These are phyloP conservation scores for Ormosia emarginata DNA, from an alignment of 306 rosid genomes.

Conservation along the genomic window DNA sequence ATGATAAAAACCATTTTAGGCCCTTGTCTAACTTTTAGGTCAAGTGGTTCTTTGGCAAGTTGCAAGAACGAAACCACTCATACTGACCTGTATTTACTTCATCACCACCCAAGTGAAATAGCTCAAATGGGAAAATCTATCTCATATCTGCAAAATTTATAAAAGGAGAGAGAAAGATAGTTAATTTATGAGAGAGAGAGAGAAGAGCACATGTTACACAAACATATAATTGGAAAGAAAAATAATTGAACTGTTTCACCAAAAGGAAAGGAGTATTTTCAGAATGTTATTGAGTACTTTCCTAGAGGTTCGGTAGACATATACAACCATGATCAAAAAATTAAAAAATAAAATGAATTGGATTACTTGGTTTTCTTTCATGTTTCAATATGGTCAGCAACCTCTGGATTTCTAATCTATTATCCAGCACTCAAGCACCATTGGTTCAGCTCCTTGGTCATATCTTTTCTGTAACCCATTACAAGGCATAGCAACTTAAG, in stretches of 20 bases:
- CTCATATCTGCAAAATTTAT: conserved; percentile 20
- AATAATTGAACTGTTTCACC: neutral
- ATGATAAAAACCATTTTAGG: too few relatives aligned
- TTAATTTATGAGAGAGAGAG: neutral
- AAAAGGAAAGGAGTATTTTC: neutral
- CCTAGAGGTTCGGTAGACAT: neutral
- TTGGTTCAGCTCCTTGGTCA: neutral
- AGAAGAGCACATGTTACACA: neutral
- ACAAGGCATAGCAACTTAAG: neutral
- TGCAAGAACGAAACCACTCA: too few relatives aligned
- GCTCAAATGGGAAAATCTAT: too few relatives aligned
- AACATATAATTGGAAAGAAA: neutral
- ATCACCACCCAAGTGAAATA: too few relatives aligned
- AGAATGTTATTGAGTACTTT: neutral
- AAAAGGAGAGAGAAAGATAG: conserved; percentile 7
- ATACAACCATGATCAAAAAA: neutral
- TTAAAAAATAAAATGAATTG: neutral
- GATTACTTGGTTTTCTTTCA: neutral
- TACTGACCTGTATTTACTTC: too few relatives aligned
- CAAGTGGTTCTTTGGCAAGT: too few relatives aligned
- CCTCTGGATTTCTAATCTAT: neutral
- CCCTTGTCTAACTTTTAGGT: too few relatives aligned
- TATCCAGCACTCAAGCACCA: neutral
- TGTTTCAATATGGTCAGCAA: neutral
- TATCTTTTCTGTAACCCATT: neutral